A percentile compares a stretch with the other conserved stretches of the same genome.
Conservation (phyloP, 768 basidiomycete species). For the Boletus pseudo-olivaceus region DNA sequence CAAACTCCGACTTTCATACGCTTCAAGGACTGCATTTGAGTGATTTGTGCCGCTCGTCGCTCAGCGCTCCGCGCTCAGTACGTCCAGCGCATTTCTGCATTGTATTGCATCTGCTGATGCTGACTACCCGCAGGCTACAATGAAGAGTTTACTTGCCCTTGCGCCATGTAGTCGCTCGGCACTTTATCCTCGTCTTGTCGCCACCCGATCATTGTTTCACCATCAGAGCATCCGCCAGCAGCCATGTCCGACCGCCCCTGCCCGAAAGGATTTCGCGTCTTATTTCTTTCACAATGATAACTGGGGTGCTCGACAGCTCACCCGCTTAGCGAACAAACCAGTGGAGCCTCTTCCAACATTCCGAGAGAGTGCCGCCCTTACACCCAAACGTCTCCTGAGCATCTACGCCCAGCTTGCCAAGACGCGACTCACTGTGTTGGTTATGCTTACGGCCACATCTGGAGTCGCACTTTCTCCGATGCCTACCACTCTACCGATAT, state of each 20-base stretch:
- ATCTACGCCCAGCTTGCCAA: slow-evolving; percentile 85
- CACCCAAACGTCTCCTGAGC: slow-evolving; percentile 50
- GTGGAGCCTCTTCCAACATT: slow-evolving; percentile 26
- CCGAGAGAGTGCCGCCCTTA: slow-evolving; percentile 40
- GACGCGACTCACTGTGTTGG: slow-evolving; percentile 73
- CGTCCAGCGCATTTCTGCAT: not conserved
- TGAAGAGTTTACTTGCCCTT: slow-evolving; percentile 13
- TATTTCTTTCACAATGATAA: slow-evolving; percentile 64
- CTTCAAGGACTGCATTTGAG: slow-evolving; percentile 8
- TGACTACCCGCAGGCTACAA: slow-evolving; percentile 7
- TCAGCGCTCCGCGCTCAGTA: not conserved
- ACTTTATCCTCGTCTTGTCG: slow-evolving; percentile 6
- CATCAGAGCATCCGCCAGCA: not conserved
- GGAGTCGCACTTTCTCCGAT: slow-evolving; percentile 91
- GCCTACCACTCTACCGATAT: slow-evolving; percentile 76
- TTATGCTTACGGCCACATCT: slow-evolving; percentile 86
- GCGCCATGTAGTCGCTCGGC: slow-evolving; percentile 13
- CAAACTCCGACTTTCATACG: slow-evolving; percentile 27
- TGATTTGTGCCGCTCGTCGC: not conserved
- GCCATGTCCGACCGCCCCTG: slow-evolving; percentile 3
- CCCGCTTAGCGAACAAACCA: slow-evolving; percentile 12
- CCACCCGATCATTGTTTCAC: slow-evolving; percentile 9
- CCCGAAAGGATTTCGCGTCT: slow-evolving; percentile 38
- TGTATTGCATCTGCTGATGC: not conserved
- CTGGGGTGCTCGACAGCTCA: slow-evolving; percentile 37